These are phyloP conservation scores for Asclepias syriaca DNA, from an alignment of 257 asterid genomes.

Conservation along the genomic window DNA sequence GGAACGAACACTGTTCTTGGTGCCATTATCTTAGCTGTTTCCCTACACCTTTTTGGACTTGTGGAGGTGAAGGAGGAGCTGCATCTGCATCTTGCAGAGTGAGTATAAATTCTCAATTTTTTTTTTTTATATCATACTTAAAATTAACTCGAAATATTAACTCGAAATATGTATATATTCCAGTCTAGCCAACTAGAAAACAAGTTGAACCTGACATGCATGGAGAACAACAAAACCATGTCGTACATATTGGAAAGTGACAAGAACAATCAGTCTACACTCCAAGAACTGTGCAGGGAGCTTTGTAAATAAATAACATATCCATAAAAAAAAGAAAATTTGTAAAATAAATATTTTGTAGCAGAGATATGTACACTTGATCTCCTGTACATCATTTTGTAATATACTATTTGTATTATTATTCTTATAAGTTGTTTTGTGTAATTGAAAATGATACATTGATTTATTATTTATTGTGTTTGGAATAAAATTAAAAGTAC, in stretches of 20 bases:
- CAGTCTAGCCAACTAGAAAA: slow-evolving; percentile 50
- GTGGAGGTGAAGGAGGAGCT: slow-evolving; percentile 23
- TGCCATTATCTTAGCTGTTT: slow-evolving; percentile 82
- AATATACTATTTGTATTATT: not conserved
- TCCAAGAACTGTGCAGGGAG: slow-evolving; percentile 54
- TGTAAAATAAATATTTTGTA: not conserved
- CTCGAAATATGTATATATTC: no score
- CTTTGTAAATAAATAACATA: slow-evolving; percentile 43
- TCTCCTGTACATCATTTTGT: not conserved
- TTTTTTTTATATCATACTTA: no score
- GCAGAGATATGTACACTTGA: not conserved
- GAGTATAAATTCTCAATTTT: not conserved
- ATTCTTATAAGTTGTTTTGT: not conserved
- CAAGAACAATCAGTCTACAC: slow-evolving; percentile 22
- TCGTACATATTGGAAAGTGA: slow-evolving; percentile 28
- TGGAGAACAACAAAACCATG: slow-evolving; percentile 40
- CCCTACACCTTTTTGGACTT: slow-evolving; percentile 81
- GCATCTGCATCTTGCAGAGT: slow-evolving; percentile 54
- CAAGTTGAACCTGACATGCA: slow-evolving; percentile 56
- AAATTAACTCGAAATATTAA: no score
- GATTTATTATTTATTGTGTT: no score
- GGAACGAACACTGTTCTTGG: slow-evolving; percentile 80
- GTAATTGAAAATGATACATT: no score
- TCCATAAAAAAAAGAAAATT: not conserved
- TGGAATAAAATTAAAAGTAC: no score